phyloP scores from a whole-genome alignment of 2,329 filamentous ascomycete genomes.

The Fusarium keratoplasticum region DNA sequence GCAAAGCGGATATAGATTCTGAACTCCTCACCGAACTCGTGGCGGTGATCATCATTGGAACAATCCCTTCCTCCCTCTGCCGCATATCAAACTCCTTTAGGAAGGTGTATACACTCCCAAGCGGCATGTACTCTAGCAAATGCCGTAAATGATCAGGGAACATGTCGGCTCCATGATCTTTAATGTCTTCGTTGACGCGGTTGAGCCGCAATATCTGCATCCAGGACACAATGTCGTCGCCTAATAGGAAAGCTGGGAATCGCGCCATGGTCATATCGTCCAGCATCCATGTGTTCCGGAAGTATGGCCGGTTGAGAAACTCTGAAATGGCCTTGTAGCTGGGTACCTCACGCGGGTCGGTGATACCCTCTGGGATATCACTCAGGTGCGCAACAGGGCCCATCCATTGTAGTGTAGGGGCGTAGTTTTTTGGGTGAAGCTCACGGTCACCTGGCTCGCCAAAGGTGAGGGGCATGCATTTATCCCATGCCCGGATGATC shows the following conservation, averaged over 20 bases:
- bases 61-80: constrained; percentile 23
- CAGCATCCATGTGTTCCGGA: constrained; percentile 39
- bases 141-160: constrained; percentile 34
- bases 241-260: constrained; percentile 38
- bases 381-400: constrained; percentile 38
- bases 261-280: constrained; percentile 38
- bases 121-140: constrained; percentile 37
- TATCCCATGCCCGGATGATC: constrained; percentile 39
- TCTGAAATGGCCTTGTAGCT: constrained; percentile 38
- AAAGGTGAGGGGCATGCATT: constrained; percentile 35
- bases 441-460: constrained; percentile 39
- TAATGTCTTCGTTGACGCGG: constrained; percentile 40
- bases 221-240: constrained; percentile 40
- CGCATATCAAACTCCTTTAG: constrained; percentile 38
- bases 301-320: constrained; percentile 39
- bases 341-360: constrained; percentile 35
- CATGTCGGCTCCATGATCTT: constrained; percentile 38
- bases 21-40: constrained; percentile 39
- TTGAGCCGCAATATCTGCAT: constrained; percentile 41
- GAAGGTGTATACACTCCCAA: constrained; percentile 37
- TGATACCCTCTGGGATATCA: constrained; percentile 38
- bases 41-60: constrained; percentile 10
- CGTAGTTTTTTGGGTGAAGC: constrained; percentile 35
- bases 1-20: constrained; percentile 26
- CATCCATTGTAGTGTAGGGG: constrained; percentile 39